These are phyloP conservation scores for Ceratocystis colombiana DNA, from an alignment of 2,329 filamentous ascomycete genomes.

Conservation along the genomic window DNA sequence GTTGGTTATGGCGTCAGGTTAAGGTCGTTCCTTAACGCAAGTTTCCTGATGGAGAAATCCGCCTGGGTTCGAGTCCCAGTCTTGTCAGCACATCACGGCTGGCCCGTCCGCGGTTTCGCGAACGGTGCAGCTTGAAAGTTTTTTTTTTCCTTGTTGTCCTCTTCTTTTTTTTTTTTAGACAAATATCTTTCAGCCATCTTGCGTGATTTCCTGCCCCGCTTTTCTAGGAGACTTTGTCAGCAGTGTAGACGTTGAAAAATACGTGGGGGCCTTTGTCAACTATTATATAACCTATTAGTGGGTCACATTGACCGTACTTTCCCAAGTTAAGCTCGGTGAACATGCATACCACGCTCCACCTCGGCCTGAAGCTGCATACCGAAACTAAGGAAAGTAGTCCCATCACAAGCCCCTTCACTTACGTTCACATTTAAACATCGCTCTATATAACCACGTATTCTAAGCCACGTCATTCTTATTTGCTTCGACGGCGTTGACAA, in stretches of 20 bases:
- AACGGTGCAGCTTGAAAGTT: not conserved
- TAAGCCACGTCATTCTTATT: too few species aligned
- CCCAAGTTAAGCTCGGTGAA: not conserved
- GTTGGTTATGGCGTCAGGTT: conserved; percentile 35
- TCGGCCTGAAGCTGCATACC: not conserved
- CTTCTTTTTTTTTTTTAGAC: not conserved
- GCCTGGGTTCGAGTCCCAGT: conserved; percentile 25
- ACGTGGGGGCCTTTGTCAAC: not conserved
- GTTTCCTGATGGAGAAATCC: conserved; percentile 25
- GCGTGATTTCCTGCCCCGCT: not conserved
- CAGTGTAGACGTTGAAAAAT: too few species aligned
- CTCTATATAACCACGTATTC: not conserved
- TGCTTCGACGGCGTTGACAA: not conserved
- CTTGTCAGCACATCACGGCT: conserved; percentile 18
- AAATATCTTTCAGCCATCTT: not conserved
- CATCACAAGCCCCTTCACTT: not conserved
- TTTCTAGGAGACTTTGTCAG: not conserved
- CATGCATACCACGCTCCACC: not conserved
- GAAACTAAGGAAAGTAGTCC: not conserved
- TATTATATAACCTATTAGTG: not conserved
- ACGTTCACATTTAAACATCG: not conserved
- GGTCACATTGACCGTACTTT: not conserved
- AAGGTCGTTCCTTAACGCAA: conserved; percentile 31
- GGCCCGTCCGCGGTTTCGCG: not conserved
- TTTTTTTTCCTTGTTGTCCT: not conserved